Conservation (phyloP, 208 protist genomes). For the Trypanosomatidae sp. region DNA sequence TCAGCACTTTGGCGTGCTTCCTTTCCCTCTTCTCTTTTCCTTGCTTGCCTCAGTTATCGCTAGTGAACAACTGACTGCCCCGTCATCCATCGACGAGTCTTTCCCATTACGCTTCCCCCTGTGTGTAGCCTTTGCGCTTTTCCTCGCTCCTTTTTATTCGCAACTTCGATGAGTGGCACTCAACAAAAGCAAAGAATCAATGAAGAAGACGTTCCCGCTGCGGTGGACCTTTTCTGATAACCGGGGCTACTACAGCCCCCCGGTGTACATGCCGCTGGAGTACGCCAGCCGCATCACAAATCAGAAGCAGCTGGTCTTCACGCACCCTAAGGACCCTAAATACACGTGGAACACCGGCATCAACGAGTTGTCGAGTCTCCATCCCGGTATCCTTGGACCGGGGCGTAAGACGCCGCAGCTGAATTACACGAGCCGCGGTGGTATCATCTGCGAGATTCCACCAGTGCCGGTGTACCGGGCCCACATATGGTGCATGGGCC, state of each 20-base stretch:
- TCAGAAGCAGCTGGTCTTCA: constrained; percentile 79
- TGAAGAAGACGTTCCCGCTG: constrained; percentile 48
- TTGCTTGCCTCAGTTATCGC: not conserved
- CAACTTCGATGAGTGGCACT: not conserved
- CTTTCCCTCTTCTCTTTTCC: not conserved
- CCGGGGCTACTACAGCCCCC: constrained; percentile 81
- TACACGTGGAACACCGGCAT: constrained; percentile 83
- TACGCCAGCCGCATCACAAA: constrained; percentile 85
- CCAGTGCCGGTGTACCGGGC: constrained; percentile 82
- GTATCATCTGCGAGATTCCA: constrained; percentile 89
- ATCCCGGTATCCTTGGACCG: constrained; percentile 71
- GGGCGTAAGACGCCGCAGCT: constrained; percentile 81
- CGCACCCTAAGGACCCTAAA: constrained; percentile 86
- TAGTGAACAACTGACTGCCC: not conserved
- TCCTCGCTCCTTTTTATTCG: not conserved
- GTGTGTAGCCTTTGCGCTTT: not conserved
- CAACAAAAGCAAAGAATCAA: constrained; percentile 5
- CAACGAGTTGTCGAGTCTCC: constrained; percentile 66
- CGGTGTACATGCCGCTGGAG: constrained; percentile 86
- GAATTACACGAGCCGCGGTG: constrained; percentile 79
- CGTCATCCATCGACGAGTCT: not conserved
- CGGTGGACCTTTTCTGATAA: constrained; percentile 77
- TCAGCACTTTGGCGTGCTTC: not conserved
- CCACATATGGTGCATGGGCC: constrained; percentile 89
- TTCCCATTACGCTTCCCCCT: not conserved